Base-by-base conservation (phyloP, 768 basidiomycete genomes). In the Lyophyllum atratum region DNA sequence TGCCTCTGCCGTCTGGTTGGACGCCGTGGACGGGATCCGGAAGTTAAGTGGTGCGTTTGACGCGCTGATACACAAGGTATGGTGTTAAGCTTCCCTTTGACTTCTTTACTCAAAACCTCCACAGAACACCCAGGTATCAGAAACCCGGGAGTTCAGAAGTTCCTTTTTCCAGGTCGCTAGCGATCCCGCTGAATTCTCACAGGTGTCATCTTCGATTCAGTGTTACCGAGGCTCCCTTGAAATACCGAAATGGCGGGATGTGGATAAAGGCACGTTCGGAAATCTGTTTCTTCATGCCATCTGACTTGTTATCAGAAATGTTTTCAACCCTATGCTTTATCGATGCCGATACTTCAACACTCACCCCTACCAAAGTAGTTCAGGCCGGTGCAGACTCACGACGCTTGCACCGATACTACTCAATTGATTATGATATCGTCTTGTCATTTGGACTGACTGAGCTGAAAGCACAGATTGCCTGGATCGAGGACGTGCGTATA, bases 381-480 rank as follows among this genome's bases (percentile, higher is more conserved):
- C 42, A 11, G n/a, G 1, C 40, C 29, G 24, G 15, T 10, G 9
- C 57, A 14, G 34, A 15, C 34, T 37, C 34, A 78, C 80, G 62
- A 56, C 74, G 9, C 4, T 22, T 12, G n/a, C 14, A 50, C 17
- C 17, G 2, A 17, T 76, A 69, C 49, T 79, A 68, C 54, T 54
- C 65, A 31, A 60, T 78, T 31, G 61, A 71, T 3, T 79, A 69
- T 54, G 75, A 78, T n/a, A 68, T 85, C 5, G 69, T 84, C 10
- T 58, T 85, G 22, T 66, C 78, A 8, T 83, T 85, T 53, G 84
- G 84, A 4, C 59, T 80, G 45, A 84, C 82, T 2, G 84, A 85
- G 57, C 64, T 84, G 58, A 77, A 74, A 55, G 83, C 82, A 0
- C 78, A 81, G 47, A 74, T 85, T 47, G 70, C 73, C 24, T 85